phyloP scores from a whole-genome alignment of 2,329 filamentous ascomycete genomes.

The Cylindrodendrum hubeiense region DNA sequence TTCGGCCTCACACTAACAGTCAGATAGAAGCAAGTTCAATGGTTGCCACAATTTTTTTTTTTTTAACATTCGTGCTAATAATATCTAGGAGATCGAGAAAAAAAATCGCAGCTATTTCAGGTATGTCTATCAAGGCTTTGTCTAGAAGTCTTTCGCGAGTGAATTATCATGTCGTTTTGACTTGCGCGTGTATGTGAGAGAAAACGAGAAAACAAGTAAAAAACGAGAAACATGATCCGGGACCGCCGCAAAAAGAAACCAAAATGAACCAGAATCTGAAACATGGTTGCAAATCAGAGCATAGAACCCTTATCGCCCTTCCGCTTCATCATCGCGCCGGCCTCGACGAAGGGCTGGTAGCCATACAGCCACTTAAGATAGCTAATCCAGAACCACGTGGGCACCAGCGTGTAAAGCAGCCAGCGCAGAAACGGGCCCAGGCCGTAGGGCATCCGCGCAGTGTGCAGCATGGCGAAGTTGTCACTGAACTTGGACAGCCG shows the following conservation, averaged over 20 bases:
- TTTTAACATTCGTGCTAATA: background rate
- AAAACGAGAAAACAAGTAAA: no score
- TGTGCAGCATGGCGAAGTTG: constrained; percentile 23
- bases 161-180: background rate
- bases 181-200: background rate
- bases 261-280: constrained; percentile 4
- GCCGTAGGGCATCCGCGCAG: constrained; percentile 19
- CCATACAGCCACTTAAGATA: constrained; percentile 22
- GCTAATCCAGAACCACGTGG: constrained; percentile 25
- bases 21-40: background rate
- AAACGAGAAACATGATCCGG: background rate
- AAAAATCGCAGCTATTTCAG: background rate
- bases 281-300: background rate
- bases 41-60: background rate
- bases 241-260: background rate
- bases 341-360: constrained; percentile 20
- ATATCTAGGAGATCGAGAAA: background rate
- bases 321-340: constrained; percentile 14
- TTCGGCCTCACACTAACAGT: no score
- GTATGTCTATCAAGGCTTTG: background rate
- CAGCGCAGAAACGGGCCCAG: constrained; percentile 18
- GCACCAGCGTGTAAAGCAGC: constrained; percentile 22
- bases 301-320: constrained; percentile 6
- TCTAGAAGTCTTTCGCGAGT: background rate
- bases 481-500: constrained; percentile 20